phyloP scores from a whole-genome alignment of 2,329 filamentous ascomycete species.

The Torrubiella hemipterigena region DNA sequence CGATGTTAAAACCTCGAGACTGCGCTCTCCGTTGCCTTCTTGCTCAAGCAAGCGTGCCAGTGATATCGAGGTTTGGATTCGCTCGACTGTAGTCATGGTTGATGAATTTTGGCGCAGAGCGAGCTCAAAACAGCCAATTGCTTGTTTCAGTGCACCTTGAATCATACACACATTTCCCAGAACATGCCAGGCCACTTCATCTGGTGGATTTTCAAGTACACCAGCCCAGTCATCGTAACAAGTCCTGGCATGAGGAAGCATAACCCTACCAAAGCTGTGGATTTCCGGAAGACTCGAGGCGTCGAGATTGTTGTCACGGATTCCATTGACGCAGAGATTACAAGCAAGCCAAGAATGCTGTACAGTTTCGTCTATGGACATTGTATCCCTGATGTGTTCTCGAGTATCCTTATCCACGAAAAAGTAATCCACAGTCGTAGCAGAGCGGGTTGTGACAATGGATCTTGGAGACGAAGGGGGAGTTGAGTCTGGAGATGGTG shows the following conservation, averaged over 20 bases:
- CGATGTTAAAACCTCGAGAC: slow-evolving; percentile 10
- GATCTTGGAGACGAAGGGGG: slow-evolving; percentile 4
- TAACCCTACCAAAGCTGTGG: slow-evolving; percentile 13
- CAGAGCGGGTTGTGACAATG: too few species aligned
- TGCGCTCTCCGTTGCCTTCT: slow-evolving; percentile 8
- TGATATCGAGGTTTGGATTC: slow-evolving; percentile 11
- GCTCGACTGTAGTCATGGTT: slow-evolving; percentile 8
- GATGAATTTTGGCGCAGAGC: slow-evolving; percentile 8
- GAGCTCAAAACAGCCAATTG: slow-evolving; percentile 14
- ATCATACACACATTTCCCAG: slow-evolving; percentile 17
- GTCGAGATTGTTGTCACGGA: slow-evolving; percentile 9
- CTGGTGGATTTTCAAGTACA: slow-evolving; percentile 7
- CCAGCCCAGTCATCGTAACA: slow-evolving; percentile 14
- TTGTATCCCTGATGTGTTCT: slow-evolving; percentile 10
- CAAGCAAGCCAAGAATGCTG: slow-evolving; percentile 14
- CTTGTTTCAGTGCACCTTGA: slow-evolving; percentile 12
- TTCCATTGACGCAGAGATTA: slow-evolving; percentile 12
- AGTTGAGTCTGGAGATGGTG: slow-evolving; percentile 8
- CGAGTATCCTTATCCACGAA: slow-evolving; percentile 12
- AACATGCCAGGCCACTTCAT: slow-evolving; percentile 24
- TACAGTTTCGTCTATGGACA: slow-evolving; percentile 9
- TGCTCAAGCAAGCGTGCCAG: slow-evolving; percentile 12
- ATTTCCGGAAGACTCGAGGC: slow-evolving; percentile 11
- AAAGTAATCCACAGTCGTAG: slow-evolving; percentile 13
- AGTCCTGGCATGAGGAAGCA: slow-evolving; percentile 14